Conservation (phyloP, 2,329 filamentous ascomycete species). For the Periconia macrospinosa region DNA sequence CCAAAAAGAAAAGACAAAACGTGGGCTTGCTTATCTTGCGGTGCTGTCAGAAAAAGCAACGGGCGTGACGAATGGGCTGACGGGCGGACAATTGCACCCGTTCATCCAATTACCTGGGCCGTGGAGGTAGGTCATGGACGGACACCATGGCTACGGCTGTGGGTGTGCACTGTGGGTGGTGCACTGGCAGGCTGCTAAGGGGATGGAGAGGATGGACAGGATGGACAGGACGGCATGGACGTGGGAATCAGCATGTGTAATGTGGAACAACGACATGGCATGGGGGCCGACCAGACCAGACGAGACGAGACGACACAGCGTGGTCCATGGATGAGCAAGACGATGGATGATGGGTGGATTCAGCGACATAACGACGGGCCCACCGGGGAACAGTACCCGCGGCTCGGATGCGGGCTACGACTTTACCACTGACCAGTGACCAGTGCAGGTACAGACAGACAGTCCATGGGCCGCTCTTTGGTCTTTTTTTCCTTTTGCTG, state of each 20-base stretch:
- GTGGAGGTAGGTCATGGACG: not conserved
- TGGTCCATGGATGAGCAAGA: not conserved
- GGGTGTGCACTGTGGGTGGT: not conserved
- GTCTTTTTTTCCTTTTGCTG: not conserved
- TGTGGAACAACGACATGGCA: not conserved
- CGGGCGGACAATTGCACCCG: not conserved
- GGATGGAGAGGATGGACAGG: not conserved
- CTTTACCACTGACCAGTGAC: constrained; percentile 1
- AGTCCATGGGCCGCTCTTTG: not conserved
- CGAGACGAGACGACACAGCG: constrained; percentile 2
- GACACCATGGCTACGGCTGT: constrained; percentile 31
- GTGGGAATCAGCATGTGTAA: not conserved
- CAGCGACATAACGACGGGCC: constrained; percentile 25
- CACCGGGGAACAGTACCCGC: constrained; percentile 38
- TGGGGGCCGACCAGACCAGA: not conserved
- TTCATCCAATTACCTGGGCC: not conserved
- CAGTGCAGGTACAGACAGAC: no score
- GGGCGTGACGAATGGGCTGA: not conserved
- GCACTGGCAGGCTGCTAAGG: not conserved
- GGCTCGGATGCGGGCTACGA: constrained; percentile 19
- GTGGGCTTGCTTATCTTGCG: not conserved
- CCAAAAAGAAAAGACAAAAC: not conserved
- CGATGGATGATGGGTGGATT: constrained; percentile 12
- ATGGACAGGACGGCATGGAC: not conserved
- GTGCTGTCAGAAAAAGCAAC: not conserved